Base-by-base conservation (phyloP, 2,329 filamentous ascomycete genomes). In the Aspergillus carbonarius region DNA sequence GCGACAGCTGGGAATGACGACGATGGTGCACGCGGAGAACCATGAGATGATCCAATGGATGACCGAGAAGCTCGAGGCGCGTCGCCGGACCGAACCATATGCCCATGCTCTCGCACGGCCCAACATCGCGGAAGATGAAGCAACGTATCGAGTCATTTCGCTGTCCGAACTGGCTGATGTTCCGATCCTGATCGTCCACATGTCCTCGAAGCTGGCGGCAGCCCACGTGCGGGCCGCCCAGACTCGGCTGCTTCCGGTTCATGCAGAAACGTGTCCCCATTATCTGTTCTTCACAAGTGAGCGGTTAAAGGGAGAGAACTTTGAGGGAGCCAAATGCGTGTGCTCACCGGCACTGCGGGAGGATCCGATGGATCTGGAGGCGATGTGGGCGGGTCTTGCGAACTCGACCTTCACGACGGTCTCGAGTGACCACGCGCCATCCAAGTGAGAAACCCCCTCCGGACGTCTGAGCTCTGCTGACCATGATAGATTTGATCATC, bases 241-340 rank as follows among this genome's bases (percentile, higher is more conserved):
- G 65, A 79, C 78, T 9, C 69, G 78, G 7, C 76, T 81, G 2
- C 72, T 84, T 8, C 82, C 83, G 0, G 76, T 85, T 34, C 81
- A 83, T 63, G 83, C 81, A 3, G 82, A 85, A 68, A 85, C 83
- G 1, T 85, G 83, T 65, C 83, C 83, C 3, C 83, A 85, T 57
- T 85, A 86, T 62, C 76, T 85, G 25, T 82, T 82, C 61, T 73
- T 85, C 18, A 81, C 81, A 1, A 78, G 79, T 20, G 73, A 77
- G n/a, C 71, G 78, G 55, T 70, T 83, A 9, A 75, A 77, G 42
- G 73, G 74, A 5, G 74, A 72, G 0, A 72, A 74, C 4, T 68
- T 74, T 40, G 68, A 73, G 55, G 82, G 82, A 15, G 81, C 82
- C 4, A 84, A 84, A 70, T 81, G 78, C 63, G 80, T 85, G 3